Base-by-base conservation (phyloP, 164 flowering plant species). In the Chloranthus sessilifolius region DNA sequence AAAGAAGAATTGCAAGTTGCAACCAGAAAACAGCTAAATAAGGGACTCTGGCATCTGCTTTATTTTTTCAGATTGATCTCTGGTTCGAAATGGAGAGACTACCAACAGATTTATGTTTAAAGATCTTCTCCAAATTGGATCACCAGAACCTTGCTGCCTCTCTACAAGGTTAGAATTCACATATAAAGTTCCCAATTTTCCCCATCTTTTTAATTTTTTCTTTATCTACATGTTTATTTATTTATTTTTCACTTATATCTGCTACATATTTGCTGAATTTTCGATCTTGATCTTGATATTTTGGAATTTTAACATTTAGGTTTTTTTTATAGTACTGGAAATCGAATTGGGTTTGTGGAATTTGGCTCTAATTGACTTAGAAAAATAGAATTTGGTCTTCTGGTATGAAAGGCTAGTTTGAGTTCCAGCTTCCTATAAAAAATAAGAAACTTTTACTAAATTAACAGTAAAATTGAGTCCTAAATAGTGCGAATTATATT, bases 71-170 rank as follows among this genome's bases (percentile, higher is more conserved):
- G n/a, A n/a, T n/a, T n/a, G n/a, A n/a, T n/a, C n/a, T n/a, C n/a
- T n/a, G n/a, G n/a, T n/a, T n/a, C n/a, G n/a, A n/a, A n/a, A 81
- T 81, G 95, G 84, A 85, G 50, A 54, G 48, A 11, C 69, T 86
- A 50, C 86, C 95, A 7, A 43, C 42, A 10, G 86, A 83, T 21
- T 23, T 86, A 7, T 71, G 58, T 43, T 59, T 59, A 3, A 81
- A 78, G 63, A 79, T 83, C 51, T 78, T 86, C 72, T 51, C 64
- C 51, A 68, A 67, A 31, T 66, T 83, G 68, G 86, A 86, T 67
- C 73, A 77, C 45, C 81, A 71, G 50, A 72, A 69, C 50, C 82
- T 83, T 10, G 86, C 86, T 21, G 36, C 71, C 43, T 79, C 88
- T 35, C 80, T 66, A 56, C 77, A 71, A 68, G 95, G 90, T 83